Evolutionary conservation across 495 filamentous ascomycete genomes (phyloP).

Genomic region (Cetradonia linearis): DNA sequence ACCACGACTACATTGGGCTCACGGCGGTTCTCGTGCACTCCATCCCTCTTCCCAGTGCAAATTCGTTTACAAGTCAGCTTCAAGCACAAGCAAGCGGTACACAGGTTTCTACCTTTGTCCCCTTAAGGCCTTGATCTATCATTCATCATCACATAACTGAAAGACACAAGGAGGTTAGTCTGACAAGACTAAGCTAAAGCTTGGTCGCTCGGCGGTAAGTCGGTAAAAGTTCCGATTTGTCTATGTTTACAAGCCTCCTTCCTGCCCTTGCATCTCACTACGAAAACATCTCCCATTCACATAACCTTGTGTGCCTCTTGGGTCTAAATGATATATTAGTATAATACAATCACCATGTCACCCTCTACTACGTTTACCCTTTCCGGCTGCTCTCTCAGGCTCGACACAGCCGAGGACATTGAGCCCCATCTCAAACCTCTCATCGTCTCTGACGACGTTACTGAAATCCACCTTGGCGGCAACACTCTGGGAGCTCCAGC

Average conservation of each 20-base stretch:
- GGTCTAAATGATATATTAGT: not conserved
- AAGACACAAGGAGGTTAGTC: no score
- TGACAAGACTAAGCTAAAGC: no score
- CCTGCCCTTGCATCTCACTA: not conserved
- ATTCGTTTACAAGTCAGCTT: no score
- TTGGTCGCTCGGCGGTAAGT: no score
- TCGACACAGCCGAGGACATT: conserved; percentile 76
- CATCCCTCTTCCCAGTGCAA: no score
- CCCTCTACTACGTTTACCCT: conserved; percentile 73
- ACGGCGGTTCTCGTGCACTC: no score
- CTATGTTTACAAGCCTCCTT: not conserved
- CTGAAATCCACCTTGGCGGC: conserved; percentile 72
- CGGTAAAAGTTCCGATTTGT: no score
- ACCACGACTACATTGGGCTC: no score
- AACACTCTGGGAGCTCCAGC: conserved; percentile 89
- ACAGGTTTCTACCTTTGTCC: no score
- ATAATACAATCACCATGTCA: conserved; percentile 36
- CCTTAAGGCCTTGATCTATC: no score
- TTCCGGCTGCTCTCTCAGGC: conserved; percentile 81
- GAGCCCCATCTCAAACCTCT: conserved; percentile 73
- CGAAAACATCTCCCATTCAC: not conserved
- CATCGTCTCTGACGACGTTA: conserved; percentile 58
- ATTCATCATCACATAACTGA: no score
- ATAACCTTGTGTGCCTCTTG: not conserved
- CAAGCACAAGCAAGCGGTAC: no score